phyloP scores from a whole-genome alignment of 1,139 yeast genomes.

The Lodderomyces margitis region DNA sequence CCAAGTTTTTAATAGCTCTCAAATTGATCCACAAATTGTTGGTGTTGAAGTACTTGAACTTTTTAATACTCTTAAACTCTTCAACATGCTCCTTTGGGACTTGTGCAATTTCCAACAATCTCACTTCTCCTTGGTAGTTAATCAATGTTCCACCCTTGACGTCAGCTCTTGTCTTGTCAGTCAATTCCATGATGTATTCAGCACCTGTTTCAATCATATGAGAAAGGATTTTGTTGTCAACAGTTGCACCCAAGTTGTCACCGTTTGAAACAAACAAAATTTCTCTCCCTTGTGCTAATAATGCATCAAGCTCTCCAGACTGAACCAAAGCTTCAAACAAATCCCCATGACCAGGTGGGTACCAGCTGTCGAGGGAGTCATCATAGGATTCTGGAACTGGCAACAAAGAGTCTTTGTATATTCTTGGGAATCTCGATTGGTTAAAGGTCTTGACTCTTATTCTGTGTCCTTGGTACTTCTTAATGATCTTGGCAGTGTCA shows the following conservation, averaged over 20 bases:
- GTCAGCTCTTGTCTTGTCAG: slow-evolving; percentile 98
- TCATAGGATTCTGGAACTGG: slow-evolving; percentile 84
- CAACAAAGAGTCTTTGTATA: slow-evolving; percentile 86
- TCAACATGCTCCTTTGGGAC: slow-evolving; percentile 98
- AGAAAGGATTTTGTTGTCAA: slow-evolving; percentile 83
- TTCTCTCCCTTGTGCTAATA: slow-evolving; percentile 93
- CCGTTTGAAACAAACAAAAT: slow-evolving; percentile 94
- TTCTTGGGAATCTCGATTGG: slow-evolving; percentile 96
- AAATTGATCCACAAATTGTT: slow-evolving; percentile 97
- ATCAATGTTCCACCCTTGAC: slow-evolving; percentile 99
- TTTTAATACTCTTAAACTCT: slow-evolving; percentile 96
- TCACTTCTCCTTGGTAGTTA: slow-evolving; percentile 91
- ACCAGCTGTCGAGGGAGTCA: slow-evolving; percentile 85
- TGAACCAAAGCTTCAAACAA: slow-evolving; percentile 86
- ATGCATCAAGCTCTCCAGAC: slow-evolving; percentile 88
- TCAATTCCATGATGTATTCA: slow-evolving; percentile 96
- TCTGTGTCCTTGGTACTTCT: slow-evolving; percentile 96
- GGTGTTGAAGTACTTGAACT: slow-evolving; percentile 96
- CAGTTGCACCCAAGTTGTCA: slow-evolving; percentile 98
- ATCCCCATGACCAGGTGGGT: slow-evolving; percentile 99
- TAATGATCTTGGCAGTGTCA: slow-evolving; percentile 92
- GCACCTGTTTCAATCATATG: slow-evolving; percentile 92
- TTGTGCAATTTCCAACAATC: slow-evolving; percentile 96
- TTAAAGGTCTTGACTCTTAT: slow-evolving; percentile 93
- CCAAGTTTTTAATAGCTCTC: slow-evolving; percentile 88